These are phyloP conservation scores for Luffa aegyptiaca DNA, from an alignment of 306 rosid species.

Conservation along the genomic window DNA sequence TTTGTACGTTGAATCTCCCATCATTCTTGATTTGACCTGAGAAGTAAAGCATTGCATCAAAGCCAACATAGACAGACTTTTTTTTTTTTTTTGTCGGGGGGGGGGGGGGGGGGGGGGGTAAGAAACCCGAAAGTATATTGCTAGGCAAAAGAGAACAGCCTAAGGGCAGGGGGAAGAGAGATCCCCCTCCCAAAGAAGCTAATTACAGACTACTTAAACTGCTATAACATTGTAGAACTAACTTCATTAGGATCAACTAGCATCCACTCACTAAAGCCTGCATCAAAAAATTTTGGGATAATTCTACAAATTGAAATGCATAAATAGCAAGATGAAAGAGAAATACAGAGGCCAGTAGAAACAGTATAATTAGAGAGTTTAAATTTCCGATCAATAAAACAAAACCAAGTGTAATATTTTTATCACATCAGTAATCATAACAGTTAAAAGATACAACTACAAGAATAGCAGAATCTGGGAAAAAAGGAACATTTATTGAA, in stretches of 20 bases:
- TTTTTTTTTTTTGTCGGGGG: no score
- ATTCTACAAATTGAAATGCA: conserved; percentile 8
- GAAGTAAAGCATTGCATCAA: conserved; percentile 22
- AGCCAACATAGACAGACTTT: conserved; percentile 16
- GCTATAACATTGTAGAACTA: conserved; percentile 8
- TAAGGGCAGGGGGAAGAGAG: background rate
- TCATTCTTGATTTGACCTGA: conserved; percentile 97
- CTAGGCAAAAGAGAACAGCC: background rate
- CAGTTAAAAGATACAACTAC: background rate
- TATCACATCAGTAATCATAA: background rate
- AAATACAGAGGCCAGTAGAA: background rate
- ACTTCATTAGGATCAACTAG: conserved; percentile 20
- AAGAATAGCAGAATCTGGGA: background rate
- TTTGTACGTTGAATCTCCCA: conserved; percentile 94
- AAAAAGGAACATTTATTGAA: background rate
- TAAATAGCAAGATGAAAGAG: background rate
- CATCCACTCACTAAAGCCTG: conserved; percentile 19
- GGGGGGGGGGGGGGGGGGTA: no score
- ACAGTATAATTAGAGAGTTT: background rate
- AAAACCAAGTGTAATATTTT: background rate
- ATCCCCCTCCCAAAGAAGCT: background rate
- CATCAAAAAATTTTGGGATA: background rate
- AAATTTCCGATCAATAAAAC: background rate
- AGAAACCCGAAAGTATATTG: no score
- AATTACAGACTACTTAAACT: conserved; percentile 15